A percentile compares a stretch with the other conserved stretches of the same genome.
phyloP scores from a whole-genome alignment of 2,329 filamentous ascomycete genomes.

The Aureobasidium melanogenum region DNA sequence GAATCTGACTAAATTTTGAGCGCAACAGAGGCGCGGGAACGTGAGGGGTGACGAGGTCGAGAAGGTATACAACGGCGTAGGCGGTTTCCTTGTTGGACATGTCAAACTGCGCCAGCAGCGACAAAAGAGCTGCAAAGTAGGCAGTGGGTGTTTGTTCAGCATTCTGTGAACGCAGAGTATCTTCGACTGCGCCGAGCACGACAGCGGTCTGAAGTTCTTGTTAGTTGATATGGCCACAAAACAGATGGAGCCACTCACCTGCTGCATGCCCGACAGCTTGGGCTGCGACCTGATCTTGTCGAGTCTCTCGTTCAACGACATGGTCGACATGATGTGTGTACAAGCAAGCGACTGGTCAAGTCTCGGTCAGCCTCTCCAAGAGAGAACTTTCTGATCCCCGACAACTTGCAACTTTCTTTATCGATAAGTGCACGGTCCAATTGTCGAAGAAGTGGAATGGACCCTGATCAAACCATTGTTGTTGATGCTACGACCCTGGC shows the following conservation, averaged over 20 bases:
- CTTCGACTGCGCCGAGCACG: slow-evolving; percentile 83
- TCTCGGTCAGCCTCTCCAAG: neutral
- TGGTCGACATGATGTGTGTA: slow-evolving; percentile 18
- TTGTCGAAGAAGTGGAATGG: neutral
- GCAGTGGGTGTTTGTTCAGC: slow-evolving; percentile 75
- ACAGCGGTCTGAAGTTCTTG: slow-evolving; percentile 58
- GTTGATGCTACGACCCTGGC: neutral
- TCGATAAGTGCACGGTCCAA: slow-evolving; percentile 7
- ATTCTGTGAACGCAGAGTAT: slow-evolving; percentile 82
- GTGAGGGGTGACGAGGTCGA: slow-evolving; percentile 82
- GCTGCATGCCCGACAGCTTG: slow-evolving; percentile 89
- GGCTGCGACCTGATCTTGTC: slow-evolving; percentile 90
- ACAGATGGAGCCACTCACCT: slow-evolving; percentile 29
- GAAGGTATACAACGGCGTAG: slow-evolving; percentile 83
- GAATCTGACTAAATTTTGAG: slow-evolving; percentile 90
- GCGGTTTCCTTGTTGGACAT: slow-evolving; percentile 74
- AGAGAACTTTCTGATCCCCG: neutral
- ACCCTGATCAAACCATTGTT: no score
- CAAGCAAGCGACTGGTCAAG: neutral
- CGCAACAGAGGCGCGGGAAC: slow-evolving; percentile 80
- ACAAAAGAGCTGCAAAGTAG: slow-evolving; percentile 92
- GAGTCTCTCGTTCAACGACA: slow-evolving; percentile 78
- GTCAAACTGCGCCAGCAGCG: slow-evolving; percentile 71
- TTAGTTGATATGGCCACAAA: neutral
- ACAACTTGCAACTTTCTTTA: slow-evolving; percentile 2